Evolutionary conservation across 2,329 filamentous ascomycete species (phyloP).

Genomic region (Botryotinia calthae): DNA sequence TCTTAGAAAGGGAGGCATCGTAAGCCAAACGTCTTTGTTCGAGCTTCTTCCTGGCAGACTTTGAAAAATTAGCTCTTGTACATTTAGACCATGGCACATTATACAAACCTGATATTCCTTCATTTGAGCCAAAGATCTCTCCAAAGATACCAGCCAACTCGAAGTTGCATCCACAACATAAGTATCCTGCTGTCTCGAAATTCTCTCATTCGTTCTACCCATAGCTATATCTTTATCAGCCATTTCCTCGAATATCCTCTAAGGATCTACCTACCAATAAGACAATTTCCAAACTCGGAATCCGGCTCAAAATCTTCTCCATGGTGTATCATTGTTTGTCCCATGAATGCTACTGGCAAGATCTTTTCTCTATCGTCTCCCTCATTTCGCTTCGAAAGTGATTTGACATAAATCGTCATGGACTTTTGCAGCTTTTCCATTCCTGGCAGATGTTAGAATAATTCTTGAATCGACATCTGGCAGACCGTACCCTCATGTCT

Average conservation of each 20-base stretch:
- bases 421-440: conserved; percentile 88
- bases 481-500: conserved; percentile 73
- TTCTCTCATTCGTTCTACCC: conserved; percentile 82
- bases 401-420: conserved; percentile 84
- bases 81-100: background rate
- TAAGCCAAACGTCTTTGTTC: conserved; percentile 86
- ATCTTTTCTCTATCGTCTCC: conserved; percentile 84
- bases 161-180: conserved; percentile 76
- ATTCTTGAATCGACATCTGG: background rate
- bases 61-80: conserved; percentile 29
- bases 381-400: conserved; percentile 79
- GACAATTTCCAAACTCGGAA: conserved; percentile 85
- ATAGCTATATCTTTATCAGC: conserved; percentile 52
- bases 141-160: conserved; percentile 88
- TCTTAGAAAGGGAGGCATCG: conserved; percentile 82
- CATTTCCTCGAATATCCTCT: background rate
- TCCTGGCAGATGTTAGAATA: conserved; percentile 52
- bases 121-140: conserved; percentile 88
- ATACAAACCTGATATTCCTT: conserved; percentile 86
- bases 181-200: conserved; percentile 80
- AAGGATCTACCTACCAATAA: conserved; percentile 52
- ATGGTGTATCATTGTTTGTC: conserved; percentile 80
- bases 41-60: conserved; percentile 87
- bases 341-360: conserved; percentile 74
- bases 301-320: conserved; percentile 90